These are phyloP conservation scores for Hymenoscyphus fraxineus DNA, from an alignment of 2,329 filamentous ascomycete genomes.

Conservation along the genomic window DNA sequence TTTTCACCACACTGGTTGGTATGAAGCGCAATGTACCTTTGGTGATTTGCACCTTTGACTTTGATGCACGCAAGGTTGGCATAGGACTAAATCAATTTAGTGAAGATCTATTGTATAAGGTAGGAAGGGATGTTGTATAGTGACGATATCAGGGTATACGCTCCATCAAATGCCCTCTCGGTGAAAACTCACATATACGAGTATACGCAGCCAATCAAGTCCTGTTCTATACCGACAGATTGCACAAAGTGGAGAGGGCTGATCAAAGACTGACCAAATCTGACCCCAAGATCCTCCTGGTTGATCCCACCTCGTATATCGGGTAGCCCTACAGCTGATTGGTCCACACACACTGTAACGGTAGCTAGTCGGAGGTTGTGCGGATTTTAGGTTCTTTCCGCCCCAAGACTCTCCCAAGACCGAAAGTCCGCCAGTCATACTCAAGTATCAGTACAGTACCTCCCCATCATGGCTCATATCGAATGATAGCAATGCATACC, in stretches of 20 bases:
- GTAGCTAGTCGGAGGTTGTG: neutral
- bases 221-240: neutral
- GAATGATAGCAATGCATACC: neutral
- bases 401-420: neutral
- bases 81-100: too few species aligned
- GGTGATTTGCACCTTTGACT: too few species aligned
- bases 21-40: too few species aligned
- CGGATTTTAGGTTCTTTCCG: neutral
- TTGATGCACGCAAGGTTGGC: too few species aligned
- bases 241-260: neutral
- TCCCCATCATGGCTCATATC: neutral
- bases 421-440: too few species aligned
- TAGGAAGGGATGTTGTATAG: too few species aligned
- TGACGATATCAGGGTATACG: too few species aligned
- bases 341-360: neutral
- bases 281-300: neutral
- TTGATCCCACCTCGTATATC: neutral
- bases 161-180: neutral
- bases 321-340: neutral
- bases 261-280: neutral
- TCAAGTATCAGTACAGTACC: neutral
- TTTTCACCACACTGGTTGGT: too few species aligned
- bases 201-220: neutral
- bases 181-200: neutral
- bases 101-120: too few species aligned